These are phyloP conservation scores for Adansonia madagascariensis DNA, from an alignment of 441 rosid genomes.

Conservation along the genomic window DNA sequence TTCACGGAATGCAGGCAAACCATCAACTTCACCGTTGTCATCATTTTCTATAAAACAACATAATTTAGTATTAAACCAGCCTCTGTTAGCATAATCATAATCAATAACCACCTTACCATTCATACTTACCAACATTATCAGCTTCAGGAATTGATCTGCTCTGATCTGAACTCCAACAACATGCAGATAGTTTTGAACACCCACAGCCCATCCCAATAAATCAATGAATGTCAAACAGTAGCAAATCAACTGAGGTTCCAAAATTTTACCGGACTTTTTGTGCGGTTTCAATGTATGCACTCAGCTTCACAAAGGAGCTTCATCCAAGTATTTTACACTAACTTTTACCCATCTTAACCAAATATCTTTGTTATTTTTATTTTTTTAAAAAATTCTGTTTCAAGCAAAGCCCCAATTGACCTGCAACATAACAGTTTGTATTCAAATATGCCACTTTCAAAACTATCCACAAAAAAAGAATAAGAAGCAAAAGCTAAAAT, in stretches of 20 bases:
- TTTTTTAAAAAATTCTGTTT: background rate
- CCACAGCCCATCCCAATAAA: constrained; percentile 63
- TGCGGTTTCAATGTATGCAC: background rate
- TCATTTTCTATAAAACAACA: constrained; percentile 50
- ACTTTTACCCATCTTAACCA: background rate
- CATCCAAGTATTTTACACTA: background rate
- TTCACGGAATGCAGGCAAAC: constrained; percentile 75
- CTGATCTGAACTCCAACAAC: constrained; percentile 68
- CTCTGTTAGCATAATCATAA: background rate
- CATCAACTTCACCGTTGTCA: constrained; percentile 54
- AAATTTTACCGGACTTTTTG: background rate
- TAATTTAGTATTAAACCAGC: background rate
- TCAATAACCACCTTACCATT: background rate
- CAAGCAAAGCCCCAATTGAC: constrained; percentile 13
- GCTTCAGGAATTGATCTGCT: constrained; percentile 64
- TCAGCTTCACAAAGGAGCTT: constrained; percentile 20
- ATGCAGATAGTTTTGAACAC: constrained; percentile 60
- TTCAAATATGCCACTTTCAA: background rate
- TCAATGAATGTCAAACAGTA: background rate
- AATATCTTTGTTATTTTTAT: background rate
- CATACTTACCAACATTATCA: constrained; percentile 51
- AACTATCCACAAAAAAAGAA: background rate
- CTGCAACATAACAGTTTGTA: constrained; percentile 19
- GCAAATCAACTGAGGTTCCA: background rate
- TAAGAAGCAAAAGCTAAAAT: background rate